Percentiles rank a stretch among this genome's conserved stretches.
Conservation (phyloP, 345 rosid genomes). For the Arabidopsis suecica region DNA sequence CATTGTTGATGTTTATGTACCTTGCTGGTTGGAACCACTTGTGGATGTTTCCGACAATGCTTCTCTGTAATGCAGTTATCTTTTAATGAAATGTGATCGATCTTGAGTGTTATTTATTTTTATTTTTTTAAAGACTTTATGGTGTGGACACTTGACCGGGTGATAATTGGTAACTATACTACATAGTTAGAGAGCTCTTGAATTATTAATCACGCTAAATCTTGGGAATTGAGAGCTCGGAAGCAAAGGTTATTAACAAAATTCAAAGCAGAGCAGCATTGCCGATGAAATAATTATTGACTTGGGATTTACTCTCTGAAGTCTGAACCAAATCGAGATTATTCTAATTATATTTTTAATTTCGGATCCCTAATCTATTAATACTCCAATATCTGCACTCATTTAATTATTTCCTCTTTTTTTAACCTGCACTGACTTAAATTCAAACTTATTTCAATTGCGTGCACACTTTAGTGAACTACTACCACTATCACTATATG, state of each 20-base stretch:
- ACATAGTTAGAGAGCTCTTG: neutral
- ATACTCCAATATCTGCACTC: conserved; percentile 27
- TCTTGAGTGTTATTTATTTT: no score
- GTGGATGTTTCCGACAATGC: neutral
- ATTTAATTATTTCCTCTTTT: neutral
- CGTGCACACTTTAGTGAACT: conserved; percentile 30
- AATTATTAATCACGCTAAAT: neutral
- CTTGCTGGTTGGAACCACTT: neutral
- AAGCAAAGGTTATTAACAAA: conserved; percentile 31
- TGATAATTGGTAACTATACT: neutral
- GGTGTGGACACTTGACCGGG: conserved; percentile 17
- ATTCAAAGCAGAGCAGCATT: conserved; percentile 34
- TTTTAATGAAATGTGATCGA: neutral
- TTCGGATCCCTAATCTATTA: conserved; percentile 27
- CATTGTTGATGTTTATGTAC: conserved; percentile 1
- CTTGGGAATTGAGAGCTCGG: conserved; percentile 41
- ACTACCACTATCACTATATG: conserved; percentile 36
- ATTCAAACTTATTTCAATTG: conserved; percentile 25
- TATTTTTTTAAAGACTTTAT: neutral
- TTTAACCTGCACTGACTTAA: conserved; percentile 38
- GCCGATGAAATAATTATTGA: conserved; percentile 34
- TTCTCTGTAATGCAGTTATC: neutral
- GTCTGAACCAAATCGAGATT: conserved; percentile 9
- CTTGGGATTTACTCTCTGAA: conserved; percentile 49
- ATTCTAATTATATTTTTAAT: conserved; percentile 16